phyloP scores from a whole-genome alignment of 176 grass and related monocot genomes.

The Musa itinerans region DNA sequence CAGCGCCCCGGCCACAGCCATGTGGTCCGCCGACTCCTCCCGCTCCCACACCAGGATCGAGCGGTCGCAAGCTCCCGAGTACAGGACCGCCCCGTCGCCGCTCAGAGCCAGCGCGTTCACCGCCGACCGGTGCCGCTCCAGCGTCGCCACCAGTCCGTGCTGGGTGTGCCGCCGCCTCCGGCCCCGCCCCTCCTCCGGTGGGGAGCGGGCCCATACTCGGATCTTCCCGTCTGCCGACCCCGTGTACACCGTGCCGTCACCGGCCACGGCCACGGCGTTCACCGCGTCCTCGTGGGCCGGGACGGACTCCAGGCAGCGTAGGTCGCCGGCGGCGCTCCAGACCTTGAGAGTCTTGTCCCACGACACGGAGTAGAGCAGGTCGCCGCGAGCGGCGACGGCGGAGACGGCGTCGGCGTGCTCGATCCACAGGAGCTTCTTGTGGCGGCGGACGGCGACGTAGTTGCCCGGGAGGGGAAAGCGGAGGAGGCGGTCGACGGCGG shows the following conservation, averaged over 20 bases:
- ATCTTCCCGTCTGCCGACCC: conserved; percentile 66
- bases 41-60: conserved; percentile 81
- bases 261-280: conserved; percentile 59
- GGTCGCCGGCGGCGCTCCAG: conserved; percentile 50
- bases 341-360: conserved; percentile 95
- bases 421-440: conserved; percentile 70
- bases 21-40: conserved; percentile 65
- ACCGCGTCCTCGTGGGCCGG: conserved; percentile 78
- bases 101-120: conserved; percentile 76
- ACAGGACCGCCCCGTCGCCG: conserved; percentile 33
- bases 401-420: conserved; percentile 70
- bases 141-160: conserved; percentile 48
- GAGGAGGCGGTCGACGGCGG: conserved; percentile 52
- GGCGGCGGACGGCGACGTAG: conserved; percentile 55
- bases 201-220: conserved; percentile 39
- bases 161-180: conserved; percentile 13
- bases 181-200: neutral
- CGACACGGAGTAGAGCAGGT: conserved; percentile 74
- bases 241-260: conserved; percentile 70
- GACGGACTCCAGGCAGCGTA: conserved; percentile 71
- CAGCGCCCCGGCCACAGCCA: conserved; percentile 51
- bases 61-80: conserved; percentile 66
- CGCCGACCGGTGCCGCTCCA: conserved; percentile 51
- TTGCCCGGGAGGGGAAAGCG: conserved; percentile 75
- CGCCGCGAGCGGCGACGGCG: conserved; percentile 35